Conservation (phyloP, 179 eudicot genomes). For the Drosera spatulata region DNA sequence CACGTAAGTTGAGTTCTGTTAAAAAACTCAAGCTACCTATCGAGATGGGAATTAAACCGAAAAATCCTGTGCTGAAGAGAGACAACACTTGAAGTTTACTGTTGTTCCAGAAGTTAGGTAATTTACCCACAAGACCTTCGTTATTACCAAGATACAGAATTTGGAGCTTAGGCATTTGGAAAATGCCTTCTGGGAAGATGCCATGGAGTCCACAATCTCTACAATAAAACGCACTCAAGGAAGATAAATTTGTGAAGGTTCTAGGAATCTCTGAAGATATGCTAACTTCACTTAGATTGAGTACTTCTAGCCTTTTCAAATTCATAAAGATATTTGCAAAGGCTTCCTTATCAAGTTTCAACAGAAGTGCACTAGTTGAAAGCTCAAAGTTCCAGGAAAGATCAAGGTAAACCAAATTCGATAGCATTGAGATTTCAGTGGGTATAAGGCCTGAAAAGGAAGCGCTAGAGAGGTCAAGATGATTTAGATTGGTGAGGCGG, state of each 20-base stretch:
- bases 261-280: slow-evolving; percentile 19
- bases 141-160: slow-evolving; percentile 4
- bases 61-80: background rate
- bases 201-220: slow-evolving; percentile 16
- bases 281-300: slow-evolving; percentile 23
- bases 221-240: slow-evolving; percentile 7
- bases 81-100: too few species aligned
- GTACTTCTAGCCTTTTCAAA: slow-evolving; percentile 15
- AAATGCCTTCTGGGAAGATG: slow-evolving; percentile 15
- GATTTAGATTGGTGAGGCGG: slow-evolving; percentile 9
- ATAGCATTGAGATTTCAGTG: slow-evolving; percentile 23
- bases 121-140: slow-evolving; percentile 12
- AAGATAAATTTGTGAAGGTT: slow-evolving; percentile 12
- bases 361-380: background rate
- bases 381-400: slow-evolving; percentile 3
- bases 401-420: slow-evolving; percentile 8
- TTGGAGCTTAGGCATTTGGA: slow-evolving; percentile 15
- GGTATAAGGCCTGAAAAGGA: slow-evolving; percentile 17
- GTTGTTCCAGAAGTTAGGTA: slow-evolving; percentile 19
- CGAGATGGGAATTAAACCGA: slow-evolving; percentile 8
- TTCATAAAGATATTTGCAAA: slow-evolving; percentile 21
- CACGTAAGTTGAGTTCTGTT: background rate
- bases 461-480: slow-evolving; percentile 18
- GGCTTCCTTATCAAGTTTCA: slow-evolving; percentile 18
- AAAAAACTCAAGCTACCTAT: slow-evolving; percentile 10